phyloP scores from a whole-genome alignment of 2,329 filamentous ascomycete species.

The Colletotrichum cereale region DNA sequence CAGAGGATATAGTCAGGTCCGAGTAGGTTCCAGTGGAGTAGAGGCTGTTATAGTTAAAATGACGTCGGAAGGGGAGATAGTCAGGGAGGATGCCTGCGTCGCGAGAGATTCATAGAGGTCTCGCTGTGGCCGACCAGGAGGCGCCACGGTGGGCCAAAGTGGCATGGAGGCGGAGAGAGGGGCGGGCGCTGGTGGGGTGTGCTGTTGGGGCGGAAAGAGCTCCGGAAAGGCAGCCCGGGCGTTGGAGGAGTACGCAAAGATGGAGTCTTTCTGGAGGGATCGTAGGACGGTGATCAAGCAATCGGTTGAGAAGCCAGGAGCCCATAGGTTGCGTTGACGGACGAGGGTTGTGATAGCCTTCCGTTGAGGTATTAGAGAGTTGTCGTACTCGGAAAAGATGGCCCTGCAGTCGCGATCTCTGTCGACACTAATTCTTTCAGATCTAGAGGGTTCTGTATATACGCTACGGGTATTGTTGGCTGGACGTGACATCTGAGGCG shows the following conservation, averaged over 20 bases:
- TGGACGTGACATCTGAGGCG: background rate
- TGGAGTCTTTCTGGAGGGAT: too few species aligned
- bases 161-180: too few species aligned
- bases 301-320: too few species aligned
- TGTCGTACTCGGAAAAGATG: background rate
- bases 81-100: background rate
- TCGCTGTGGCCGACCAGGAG: background rate
- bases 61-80: background rate
- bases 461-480: background rate
- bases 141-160: background rate
- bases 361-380: too few species aligned
- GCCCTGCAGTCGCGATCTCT: background rate
- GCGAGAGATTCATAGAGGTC: background rate
- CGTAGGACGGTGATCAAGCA: too few species aligned
- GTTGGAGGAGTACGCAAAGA: too few species aligned
- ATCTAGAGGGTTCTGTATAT: background rate
- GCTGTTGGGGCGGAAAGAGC: too few species aligned
- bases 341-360: too few species aligned
- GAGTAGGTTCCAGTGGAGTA: background rate
- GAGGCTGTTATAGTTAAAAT: background rate
- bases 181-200: too few species aligned
- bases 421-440: background rate
- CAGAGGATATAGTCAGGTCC: conserved; percentile 37
- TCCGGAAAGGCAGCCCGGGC: too few species aligned
- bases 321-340: too few species aligned